Conservation (phyloP, 2,329 filamentous ascomycete genomes). For the Penicillium sp. region DNA sequence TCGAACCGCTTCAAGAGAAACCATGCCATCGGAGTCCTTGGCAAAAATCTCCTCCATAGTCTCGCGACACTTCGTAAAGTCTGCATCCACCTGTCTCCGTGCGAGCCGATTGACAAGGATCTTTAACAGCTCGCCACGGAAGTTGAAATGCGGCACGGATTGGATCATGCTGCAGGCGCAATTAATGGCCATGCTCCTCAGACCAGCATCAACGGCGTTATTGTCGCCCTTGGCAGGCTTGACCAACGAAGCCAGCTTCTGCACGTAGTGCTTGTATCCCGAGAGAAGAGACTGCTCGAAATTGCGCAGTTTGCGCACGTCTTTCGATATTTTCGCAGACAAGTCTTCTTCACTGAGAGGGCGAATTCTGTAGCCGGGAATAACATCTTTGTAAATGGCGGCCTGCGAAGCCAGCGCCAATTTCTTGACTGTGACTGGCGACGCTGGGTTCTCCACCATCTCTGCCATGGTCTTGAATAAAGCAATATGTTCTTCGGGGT, state of each 20-base stretch:
- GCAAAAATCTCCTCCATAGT: slow-evolving; percentile 78
- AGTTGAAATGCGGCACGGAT: slow-evolving; percentile 94
- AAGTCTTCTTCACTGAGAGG: slow-evolving; percentile 71
- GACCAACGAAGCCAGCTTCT: slow-evolving; percentile 67
- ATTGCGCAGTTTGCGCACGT: slow-evolving; percentile 73
- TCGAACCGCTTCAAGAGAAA: slow-evolving; percentile 80
- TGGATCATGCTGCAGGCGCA: slow-evolving; percentile 80
- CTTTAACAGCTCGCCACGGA: slow-evolving; percentile 79
- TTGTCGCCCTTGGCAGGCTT: slow-evolving; percentile 50
- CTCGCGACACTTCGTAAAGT: slow-evolving; percentile 73
- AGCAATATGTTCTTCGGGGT: slow-evolving; percentile 83
- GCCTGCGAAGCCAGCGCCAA: slow-evolving; percentile 82
- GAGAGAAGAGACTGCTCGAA: slow-evolving; percentile 86
- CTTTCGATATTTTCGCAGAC: slow-evolving; percentile 81
- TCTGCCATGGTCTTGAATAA: slow-evolving; percentile 74
- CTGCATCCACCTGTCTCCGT: slow-evolving; percentile 65
- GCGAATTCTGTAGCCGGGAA: slow-evolving; percentile 92
- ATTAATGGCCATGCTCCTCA: slow-evolving; percentile 74
- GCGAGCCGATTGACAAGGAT: slow-evolving; percentile 84
- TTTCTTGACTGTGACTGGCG: slow-evolving; percentile 71
- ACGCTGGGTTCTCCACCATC: slow-evolving; percentile 61
- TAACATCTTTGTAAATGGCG: slow-evolving; percentile 90
- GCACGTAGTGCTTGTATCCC: slow-evolving; percentile 81
- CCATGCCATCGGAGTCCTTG: slow-evolving; percentile 84
- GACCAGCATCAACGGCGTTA: slow-evolving; percentile 33